Percentiles rank a stretch among this genome's conserved stretches.
Evolutionary conservation across 495 filamentous ascomycete genomes (phyloP).

Genomic region (Aspergillus homomorphus): DNA sequence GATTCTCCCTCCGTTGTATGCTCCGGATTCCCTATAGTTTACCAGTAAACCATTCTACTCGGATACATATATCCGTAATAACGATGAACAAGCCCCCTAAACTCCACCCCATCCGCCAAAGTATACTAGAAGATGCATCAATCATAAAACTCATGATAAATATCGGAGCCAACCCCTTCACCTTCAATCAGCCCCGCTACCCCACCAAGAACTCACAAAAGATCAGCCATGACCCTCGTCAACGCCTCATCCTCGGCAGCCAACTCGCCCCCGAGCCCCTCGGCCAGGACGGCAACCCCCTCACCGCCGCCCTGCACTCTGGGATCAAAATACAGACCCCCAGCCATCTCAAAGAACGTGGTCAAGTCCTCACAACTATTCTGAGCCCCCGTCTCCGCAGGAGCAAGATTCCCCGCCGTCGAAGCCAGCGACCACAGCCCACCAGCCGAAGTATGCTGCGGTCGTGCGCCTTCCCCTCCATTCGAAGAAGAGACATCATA

Average conservation of each 20-base stretch:
- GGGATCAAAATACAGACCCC: conserved; percentile 38
- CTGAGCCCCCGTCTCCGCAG: conserved; percentile 12
- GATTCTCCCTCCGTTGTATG: too few relatives aligned
- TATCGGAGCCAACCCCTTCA: too few relatives aligned
- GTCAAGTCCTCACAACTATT: conserved; percentile 40
- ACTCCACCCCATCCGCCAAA: too few relatives aligned
- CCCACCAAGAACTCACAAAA: conserved; percentile 23
- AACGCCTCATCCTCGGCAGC: conserved; percentile 42
- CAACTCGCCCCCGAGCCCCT: conserved; percentile 28
- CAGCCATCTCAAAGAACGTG: conserved; percentile 45
- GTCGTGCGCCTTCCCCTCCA: too few relatives aligned
- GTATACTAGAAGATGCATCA: too few relatives aligned
- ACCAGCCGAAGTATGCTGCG: conserved; percentile 7
- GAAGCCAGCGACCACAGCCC: conserved; percentile 23
- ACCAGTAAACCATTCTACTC: background rate
- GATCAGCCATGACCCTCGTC: conserved; percentile 40
- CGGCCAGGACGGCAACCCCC: conserved; percentile 7
- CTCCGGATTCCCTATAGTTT: too few relatives aligned
- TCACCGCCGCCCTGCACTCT: conserved; percentile 5
- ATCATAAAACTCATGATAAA: too few relatives aligned
- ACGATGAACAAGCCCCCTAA: too few relatives aligned
- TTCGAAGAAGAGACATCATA: too few relatives aligned
- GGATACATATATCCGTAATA: background rate
- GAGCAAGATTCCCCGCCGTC: conserved; percentile 4
- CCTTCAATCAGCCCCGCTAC: background rate